These are phyloP conservation scores for Isoetes taiwanensis DNA, from an alignment of 75 land plant genomes.

Conservation along the genomic window DNA sequence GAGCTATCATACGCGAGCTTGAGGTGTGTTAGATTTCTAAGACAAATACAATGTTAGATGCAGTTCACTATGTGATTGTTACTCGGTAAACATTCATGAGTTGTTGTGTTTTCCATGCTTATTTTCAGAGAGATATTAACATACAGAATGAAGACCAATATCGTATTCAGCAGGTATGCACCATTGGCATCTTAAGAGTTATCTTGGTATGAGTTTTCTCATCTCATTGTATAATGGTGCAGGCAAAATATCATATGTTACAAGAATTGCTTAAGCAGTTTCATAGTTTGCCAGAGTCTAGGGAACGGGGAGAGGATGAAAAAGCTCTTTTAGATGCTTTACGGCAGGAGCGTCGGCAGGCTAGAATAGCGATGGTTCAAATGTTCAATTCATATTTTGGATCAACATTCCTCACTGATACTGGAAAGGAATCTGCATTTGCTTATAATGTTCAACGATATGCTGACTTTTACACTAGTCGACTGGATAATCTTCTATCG, in stretches of 20 bases:
- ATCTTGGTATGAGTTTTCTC: background rate
- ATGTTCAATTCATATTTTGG: constrained; percentile 90
- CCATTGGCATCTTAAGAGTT: background rate
- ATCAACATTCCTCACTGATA: constrained; percentile 87
- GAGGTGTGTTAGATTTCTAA: no score
- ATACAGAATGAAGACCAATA: constrained; percentile 69
- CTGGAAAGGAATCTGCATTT: constrained; percentile 94
- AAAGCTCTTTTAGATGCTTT: constrained; percentile 36
- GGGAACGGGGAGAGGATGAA: constrained; percentile 31
- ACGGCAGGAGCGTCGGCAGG: constrained; percentile 48
- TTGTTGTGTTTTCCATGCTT: background rate
- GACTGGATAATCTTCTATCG: constrained; percentile 65
- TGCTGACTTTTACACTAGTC: constrained; percentile 98
- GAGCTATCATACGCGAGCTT: constrained; percentile 91
- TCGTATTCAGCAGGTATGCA: constrained; percentile 72
- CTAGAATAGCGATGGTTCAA: constrained; percentile 50
- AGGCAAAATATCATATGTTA: constrained; percentile 85
- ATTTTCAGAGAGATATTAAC: constrained; percentile 64
- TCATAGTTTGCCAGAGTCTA: constrained; percentile 32
- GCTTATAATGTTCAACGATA: constrained; percentile 90
- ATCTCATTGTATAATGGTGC: background rate
- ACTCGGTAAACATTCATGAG: background rate
- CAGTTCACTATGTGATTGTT: background rate
- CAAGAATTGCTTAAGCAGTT: constrained; percentile 80
- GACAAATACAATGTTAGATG: background rate